A percentile compares a stretch with the other conserved stretches of the same genome.
These are phyloP conservation scores for Fusarium sp. DNA, from an alignment of 2,329 filamentous ascomycete genomes.

Conservation along the genomic window DNA sequence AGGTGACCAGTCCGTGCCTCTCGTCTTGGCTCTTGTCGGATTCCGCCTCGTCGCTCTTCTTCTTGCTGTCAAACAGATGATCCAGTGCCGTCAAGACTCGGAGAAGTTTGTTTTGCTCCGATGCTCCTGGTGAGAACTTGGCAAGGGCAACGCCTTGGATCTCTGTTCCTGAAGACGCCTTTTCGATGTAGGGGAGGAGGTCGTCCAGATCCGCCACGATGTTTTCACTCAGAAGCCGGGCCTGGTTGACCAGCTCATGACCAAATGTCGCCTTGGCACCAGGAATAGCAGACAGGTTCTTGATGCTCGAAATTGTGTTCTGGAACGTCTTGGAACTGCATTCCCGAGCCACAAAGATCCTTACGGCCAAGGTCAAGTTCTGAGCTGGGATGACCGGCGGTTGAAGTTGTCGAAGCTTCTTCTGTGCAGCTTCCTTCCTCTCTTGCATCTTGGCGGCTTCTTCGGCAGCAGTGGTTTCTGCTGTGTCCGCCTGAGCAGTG, in stretches of 20 bases:
- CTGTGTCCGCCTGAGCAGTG: constrained; percentile 44
- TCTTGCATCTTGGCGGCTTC: constrained; percentile 49
- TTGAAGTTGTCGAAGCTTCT: constrained; percentile 71
- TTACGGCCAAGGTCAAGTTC: constrained; percentile 93
- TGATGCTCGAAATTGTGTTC: constrained; percentile 98
- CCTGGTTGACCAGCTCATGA: constrained; percentile 90
- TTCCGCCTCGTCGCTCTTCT: constrained; percentile 64
- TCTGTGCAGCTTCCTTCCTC: constrained; percentile 57
- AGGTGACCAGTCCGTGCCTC: constrained; percentile 87
- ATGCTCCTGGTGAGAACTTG: constrained; percentile 95
- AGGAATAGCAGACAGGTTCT: constrained; percentile 93
- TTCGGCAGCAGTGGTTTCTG: constrained; percentile 43
- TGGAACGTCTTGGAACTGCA: constrained; percentile 98
- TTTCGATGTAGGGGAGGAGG: constrained; percentile 86
- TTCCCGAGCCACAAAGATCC: constrained; percentile 94
- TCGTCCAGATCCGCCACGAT: constrained; percentile 89
- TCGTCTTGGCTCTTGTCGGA: constrained; percentile 67
- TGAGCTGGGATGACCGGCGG: constrained; percentile 89
- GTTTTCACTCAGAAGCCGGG: constrained; percentile 83
- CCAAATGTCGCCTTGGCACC: constrained; percentile 92
- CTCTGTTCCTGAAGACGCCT: constrained; percentile 89
- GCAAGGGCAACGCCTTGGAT: constrained; percentile 93
- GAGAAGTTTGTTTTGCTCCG: constrained; percentile 95
- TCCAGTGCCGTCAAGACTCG: constrained; percentile 94
- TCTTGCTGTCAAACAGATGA: constrained; percentile 91